Evolutionary conservation across 2,329 filamentous ascomycete species (phyloP), one percentile per base, ranked within the genome.

Genomic region (Cryphonectria carpinicola): DNA sequence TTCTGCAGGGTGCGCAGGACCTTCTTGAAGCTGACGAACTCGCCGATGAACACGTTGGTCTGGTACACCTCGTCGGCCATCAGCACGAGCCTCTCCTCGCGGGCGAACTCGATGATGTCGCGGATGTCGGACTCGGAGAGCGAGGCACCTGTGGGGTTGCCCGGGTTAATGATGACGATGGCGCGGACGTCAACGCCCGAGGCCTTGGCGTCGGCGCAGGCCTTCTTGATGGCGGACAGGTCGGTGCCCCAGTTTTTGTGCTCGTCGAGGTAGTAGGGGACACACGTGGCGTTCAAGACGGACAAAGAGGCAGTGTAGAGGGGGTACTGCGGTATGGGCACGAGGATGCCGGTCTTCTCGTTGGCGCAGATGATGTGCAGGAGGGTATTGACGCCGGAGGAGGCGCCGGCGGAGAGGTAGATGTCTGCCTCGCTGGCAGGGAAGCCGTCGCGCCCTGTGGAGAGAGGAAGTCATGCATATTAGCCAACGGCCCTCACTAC

Each of bases 31-130:
- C 93, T 97, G 83, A 93, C 90, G 86, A 99, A 99, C 80, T 95
- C 87, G 81, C 96, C 96, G 73, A 92, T 85, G 83, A 99, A 99
- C 76, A 99, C 93, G 82, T 99, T 99, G 79, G 96, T 98, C 84
- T 99, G 96, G 88, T 99, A 99, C 52, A 99, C 96, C 82, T 99
- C 96, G 79, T 99, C 96, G 67, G 96, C 96, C 77, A 99, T 89
- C 74, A 98, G 86, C 69, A 98, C 94, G 37, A 99, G 87, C 76
- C 91, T 89, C 85, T 98, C 90, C 80, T 95, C 87, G 39, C 90
- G 91, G 54, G 96, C 95, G 74, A 98, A 92, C 74, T 96, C 89
- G 75, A 98, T 87, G n/a, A 98, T 93, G 66, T 88, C 87, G 77
- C 91, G 90, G 81, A 99, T 90, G 78, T 98, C 94, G 28, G 89